phyloP scores from a whole-genome alignment of 164 flowering plant species.

The Magnolia sinica region DNA sequence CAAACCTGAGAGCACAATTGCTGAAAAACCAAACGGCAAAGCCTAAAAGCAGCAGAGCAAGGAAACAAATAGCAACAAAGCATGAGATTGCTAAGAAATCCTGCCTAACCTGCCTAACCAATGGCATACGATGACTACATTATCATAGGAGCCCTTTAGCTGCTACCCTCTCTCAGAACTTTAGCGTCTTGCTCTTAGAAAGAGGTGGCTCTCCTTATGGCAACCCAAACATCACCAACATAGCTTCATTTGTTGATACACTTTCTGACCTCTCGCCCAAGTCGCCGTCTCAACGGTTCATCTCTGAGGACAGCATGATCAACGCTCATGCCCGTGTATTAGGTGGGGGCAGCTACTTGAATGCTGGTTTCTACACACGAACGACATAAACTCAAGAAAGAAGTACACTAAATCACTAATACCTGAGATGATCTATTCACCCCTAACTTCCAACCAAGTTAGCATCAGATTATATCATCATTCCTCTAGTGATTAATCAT shows the following conservation, averaged over 20 bases:
- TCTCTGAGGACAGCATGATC: slow-evolving; percentile 74
- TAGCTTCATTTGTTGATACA: slow-evolving; percentile 28
- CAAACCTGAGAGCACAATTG: too few species aligned
- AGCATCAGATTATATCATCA: too few species aligned
- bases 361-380: slow-evolving; percentile 76
- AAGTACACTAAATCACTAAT: too few species aligned
- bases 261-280: slow-evolving; percentile 40
- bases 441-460: too few species aligned
- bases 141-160: slow-evolving; percentile 70
- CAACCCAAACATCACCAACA: slow-evolving; percentile 42
- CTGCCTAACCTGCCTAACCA: too few species aligned
- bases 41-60: too few species aligned
- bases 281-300: slow-evolving; percentile 58
- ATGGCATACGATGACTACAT: slow-evolving; percentile 64
- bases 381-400: slow-evolving; percentile 24
- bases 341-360: slow-evolving; percentile 71
- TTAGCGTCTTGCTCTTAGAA: slow-evolving; percentile 58
- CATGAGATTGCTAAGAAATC: too few species aligned
- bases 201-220: slow-evolving; percentile 78
- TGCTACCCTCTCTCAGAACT: slow-evolving; percentile 66
- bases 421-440: too few species aligned
- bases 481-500: too few species aligned
- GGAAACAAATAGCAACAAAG: too few species aligned
- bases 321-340: slow-evolving; percentile 62
- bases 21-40: too few species aligned